phyloP scores from a whole-genome alignment of 139 green algal species.

The Deuterostichococcus epilithicus region DNA sequence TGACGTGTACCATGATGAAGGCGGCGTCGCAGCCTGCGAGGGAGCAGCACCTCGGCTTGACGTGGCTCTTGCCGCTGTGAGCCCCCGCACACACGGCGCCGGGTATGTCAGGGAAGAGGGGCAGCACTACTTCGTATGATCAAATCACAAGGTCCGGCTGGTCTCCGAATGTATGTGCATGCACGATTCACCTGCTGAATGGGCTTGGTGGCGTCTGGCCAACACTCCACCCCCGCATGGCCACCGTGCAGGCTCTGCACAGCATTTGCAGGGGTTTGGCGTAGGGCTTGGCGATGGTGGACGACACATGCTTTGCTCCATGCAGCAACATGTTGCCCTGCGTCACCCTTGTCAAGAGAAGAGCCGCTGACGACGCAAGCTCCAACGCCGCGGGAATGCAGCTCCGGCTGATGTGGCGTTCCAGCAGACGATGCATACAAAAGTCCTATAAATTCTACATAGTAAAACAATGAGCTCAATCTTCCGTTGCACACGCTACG shows the following conservation, averaged over 20 bases:
- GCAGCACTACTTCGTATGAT: not conserved
- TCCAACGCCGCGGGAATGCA: too few species aligned
- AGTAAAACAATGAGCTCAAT: too few species aligned
- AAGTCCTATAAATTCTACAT: too few species aligned
- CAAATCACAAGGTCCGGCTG: not conserved
- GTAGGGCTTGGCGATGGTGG: conserved; percentile 8
- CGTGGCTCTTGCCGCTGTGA: not conserved
- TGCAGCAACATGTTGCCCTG: not conserved
- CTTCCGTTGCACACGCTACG: too few species aligned
- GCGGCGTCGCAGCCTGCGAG: conserved; percentile 34
- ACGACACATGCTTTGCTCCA: not conserved
- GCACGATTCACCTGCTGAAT: not conserved
- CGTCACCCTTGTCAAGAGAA: not conserved
- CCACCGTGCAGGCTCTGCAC: not conserved
- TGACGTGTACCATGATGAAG: conserved; percentile 39
- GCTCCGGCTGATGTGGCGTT: too few species aligned
- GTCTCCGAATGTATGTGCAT: not conserved
- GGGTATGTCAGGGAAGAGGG: not conserved
- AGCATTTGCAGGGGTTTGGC: not conserved
- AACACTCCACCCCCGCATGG: not conserved
- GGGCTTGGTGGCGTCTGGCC: not conserved
- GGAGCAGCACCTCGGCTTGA: too few species aligned
- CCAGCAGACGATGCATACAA: too few species aligned
- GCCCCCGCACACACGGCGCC: too few species aligned
- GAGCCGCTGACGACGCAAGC: too few species aligned